Evolutionary conservation across 768 basidiomycete genomes (phyloP), one percentile per base, ranked within the genome.

Genomic region (Epithele typhae): DNA sequence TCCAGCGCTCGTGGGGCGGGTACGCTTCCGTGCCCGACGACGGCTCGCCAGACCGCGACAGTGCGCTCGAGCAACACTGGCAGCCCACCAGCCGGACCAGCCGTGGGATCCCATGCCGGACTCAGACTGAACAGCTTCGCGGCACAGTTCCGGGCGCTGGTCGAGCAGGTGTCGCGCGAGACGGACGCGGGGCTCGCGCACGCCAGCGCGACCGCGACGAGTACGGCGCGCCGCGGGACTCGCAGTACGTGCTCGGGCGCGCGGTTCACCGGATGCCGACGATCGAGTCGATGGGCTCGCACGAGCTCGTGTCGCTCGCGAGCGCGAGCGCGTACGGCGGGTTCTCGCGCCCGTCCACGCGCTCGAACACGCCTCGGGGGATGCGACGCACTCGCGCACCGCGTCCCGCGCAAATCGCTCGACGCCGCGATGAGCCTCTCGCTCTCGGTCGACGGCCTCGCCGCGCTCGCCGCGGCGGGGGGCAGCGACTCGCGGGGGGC

Each of bases 201-300:
- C 14, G 27, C 8, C 27, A 30, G 27, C 27, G 17, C 27, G 45
- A n/a, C 25, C 37, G n/a, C 19, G 48, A 49, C 2, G 12, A 43
- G 21, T 48, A 52, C 42, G 21, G 23, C 48, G 0, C 19, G 21
- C 68, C 68, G 17, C 68, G 72, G 18, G 77, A 77, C 32, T 72
- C 75, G 46, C 71, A 75, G 43, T 68, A 87, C 24, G 72, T 89
- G 40, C 67, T 90, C 45, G 83, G 85, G 43, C 71, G 75, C 19
- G 77, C 71, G 55, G 73, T 89, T 36, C 72, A 76, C 42, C 82
- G 87, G 32, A 87, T 90, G 87, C 81, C 85, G 17, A 89, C 87
- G 23, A 89, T 89, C 51, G 85, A 88, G 61, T 81, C 79, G 35
- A 72, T 88, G 62, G 86, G 84, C 33, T 84, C 82, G 15, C 73